phyloP scores from a whole-genome alignment of 257 asterid species.

The Paraleonurus japonicus region DNA sequence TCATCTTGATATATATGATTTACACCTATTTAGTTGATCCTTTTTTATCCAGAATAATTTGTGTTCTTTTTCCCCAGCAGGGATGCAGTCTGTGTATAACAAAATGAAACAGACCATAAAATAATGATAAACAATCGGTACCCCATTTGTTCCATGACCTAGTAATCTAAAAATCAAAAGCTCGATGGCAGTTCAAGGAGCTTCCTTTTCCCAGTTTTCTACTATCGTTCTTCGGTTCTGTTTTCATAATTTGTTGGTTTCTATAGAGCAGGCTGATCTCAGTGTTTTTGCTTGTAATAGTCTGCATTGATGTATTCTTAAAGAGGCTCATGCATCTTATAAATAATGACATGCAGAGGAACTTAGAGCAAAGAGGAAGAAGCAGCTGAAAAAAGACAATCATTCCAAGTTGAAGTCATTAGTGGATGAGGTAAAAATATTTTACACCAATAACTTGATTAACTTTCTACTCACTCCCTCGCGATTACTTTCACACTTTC shows the following conservation, averaged over 20 bases:
- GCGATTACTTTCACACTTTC: too few species aligned
- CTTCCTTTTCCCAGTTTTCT: slow-evolving; percentile 4
- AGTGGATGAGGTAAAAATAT: slow-evolving; percentile 69
- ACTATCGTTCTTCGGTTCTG: neutral
- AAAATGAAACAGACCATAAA: slow-evolving; percentile 22
- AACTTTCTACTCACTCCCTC: too few species aligned
- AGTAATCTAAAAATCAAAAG: neutral
- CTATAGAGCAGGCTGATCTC: neutral
- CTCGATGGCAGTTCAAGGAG: slow-evolving; percentile 1
- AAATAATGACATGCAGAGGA: slow-evolving; percentile 64
- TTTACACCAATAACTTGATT: slow-evolving; percentile 3
- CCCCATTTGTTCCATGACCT: neutral
- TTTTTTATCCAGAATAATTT: neutral
- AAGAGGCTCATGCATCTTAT: slow-evolving; percentile 22
- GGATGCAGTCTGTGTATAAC: neutral
- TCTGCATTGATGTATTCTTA: slow-evolving; percentile 10
- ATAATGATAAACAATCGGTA: neutral
- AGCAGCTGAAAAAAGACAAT: slow-evolving; percentile 85
- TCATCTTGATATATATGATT: slow-evolving; percentile 18
- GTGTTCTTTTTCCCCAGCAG: neutral
- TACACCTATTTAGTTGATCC: neutral
- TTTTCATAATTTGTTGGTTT: neutral
- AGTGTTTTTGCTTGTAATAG: neutral
- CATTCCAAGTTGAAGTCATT: slow-evolving; percentile 79
- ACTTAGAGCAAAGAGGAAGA: slow-evolving; percentile 86